Base-by-base conservation (phyloP, 352 stramenopile species). In the Pythium sukuiense region DNA sequence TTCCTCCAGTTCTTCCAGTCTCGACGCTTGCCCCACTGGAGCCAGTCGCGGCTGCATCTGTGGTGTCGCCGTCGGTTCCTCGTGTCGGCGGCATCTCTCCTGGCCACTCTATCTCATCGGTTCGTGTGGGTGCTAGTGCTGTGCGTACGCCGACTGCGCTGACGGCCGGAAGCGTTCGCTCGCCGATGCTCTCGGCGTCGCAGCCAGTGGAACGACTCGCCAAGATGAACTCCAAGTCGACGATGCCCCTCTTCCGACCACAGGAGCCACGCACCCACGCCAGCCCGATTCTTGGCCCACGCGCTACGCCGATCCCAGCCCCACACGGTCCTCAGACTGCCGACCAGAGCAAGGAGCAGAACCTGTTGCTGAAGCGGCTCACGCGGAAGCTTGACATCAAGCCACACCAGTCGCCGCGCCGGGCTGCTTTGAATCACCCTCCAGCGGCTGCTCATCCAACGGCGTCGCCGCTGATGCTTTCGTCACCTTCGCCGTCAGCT, bases 341-440 rank as follows among this genome's bases (percentile, higher is more conserved):
- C 0, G 37, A 63, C 14, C 45, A 30, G n/a, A 52, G 8, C 45
- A 52, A 75, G 6, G 70, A 76, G 3, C 60, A 65, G 27, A 80
- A 78, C 16, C 61, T 61, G 1, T 30, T 78, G 33, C 50, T 73
- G 18, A 82, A 79, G 74, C 65, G 81, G 53, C 55, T 87, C 33
- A 69, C 77, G 18, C 74, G 73, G 33, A 90, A 87, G 63, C 70
- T 92, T 9, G 81, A 90, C 55, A 90, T 92, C 67, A 90, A 90
- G 63, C 83, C 83, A 18, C 81, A 92, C 69, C 83, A 92, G 58
- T 92, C 83, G 13, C 81, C 83, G 50, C 71, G 83, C 48, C 81
- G 83, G 14, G 78, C 74, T 1, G 76, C 70, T 6, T 63, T 83
- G 41, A 79, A 85, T 32, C 66, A 76, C 43, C 65, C 59, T 49